These are phyloP conservation scores for Phytopythium ostracodes DNA, from an alignment of 352 stramenopile genomes.

Conservation along the genomic window DNA sequence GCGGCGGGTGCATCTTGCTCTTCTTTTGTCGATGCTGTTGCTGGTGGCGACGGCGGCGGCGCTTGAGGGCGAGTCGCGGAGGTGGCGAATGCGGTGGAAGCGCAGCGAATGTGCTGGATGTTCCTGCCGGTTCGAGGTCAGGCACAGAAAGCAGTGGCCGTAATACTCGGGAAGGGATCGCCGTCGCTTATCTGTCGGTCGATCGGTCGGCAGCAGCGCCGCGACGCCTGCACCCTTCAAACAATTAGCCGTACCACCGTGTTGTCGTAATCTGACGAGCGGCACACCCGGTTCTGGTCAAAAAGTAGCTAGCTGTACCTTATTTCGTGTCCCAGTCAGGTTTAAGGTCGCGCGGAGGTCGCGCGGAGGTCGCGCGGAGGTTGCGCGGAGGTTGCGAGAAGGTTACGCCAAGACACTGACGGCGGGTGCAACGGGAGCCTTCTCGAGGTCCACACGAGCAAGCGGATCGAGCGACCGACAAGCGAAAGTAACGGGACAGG, in stretches of 20 bases:
- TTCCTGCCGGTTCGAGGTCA: background rate
- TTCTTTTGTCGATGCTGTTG: too few species aligned
- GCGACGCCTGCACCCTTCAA: constrained; percentile 2
- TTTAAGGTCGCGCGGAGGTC: too few species aligned
- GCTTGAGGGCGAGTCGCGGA: constrained; percentile 3
- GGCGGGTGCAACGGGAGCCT: background rate
- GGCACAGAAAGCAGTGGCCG: background rate
- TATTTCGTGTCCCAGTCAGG: background rate
- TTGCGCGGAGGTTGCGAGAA: too few species aligned
- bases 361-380: too few species aligned
- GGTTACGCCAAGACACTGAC: background rate
- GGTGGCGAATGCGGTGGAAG: background rate
- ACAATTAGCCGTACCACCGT: background rate
- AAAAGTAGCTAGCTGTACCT: too few species aligned
- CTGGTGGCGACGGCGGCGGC: background rate
- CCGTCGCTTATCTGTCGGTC: background rate
- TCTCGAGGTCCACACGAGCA: constrained; percentile 2
- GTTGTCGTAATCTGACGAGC: background rate
- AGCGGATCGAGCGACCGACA: constrained; percentile 1
- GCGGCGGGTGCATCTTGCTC: constrained; percentile 65
- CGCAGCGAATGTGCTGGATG: background rate
- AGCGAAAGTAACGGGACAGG: constrained; percentile 7
- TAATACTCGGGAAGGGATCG: background rate
- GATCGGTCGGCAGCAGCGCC: constrained; percentile 2
- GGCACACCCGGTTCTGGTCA: background rate